Evolutionary conservation across 805 yeast species (phyloP).

Genomic region (Spathaspora hagerdaliae): DNA sequence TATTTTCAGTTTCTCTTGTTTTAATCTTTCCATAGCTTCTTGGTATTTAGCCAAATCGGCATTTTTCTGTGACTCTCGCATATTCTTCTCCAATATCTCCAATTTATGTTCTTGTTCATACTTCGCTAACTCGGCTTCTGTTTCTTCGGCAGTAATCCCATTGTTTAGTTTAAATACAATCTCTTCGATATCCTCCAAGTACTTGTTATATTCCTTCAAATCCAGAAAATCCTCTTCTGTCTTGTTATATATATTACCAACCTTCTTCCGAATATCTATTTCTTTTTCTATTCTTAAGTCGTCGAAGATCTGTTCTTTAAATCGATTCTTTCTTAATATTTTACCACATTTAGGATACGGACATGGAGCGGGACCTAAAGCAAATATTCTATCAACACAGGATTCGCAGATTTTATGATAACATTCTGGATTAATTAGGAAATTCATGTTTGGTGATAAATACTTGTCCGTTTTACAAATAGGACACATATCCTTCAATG

Average conservation of each 20-base stretch:
- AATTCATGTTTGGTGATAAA: constrained; percentile 87
- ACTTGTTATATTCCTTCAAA: constrained; percentile 62
- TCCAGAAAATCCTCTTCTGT: constrained; percentile 66
- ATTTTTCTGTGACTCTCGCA: constrained; percentile 53
- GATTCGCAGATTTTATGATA: constrained; percentile 96
- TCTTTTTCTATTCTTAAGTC: constrained; percentile 88
- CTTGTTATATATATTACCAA: constrained; percentile 74
- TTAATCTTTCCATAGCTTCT: constrained; percentile 45
- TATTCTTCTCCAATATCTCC: constrained; percentile 72
- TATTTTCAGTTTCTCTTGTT: constrained; percentile 63
- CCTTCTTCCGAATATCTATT: constrained; percentile 82
- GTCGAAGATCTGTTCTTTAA: constrained; percentile 90
- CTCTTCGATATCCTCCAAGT: constrained; percentile 80
- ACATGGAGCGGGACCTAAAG: constrained; percentile 94
- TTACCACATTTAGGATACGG: constrained; percentile 91
- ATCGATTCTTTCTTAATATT: constrained; percentile 79
- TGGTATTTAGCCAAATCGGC: constrained; percentile 71
- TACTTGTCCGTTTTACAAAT: constrained; percentile 95
- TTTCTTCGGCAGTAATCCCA: constrained; percentile 62
- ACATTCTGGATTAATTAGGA: constrained; percentile 94
- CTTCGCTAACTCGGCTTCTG: constrained; percentile 60
- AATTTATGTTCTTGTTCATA: constrained; percentile 73
- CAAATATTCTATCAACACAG: constrained; percentile 92
- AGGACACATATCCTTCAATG: constrained; percentile 83
- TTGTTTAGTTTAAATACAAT: constrained; percentile 73